A percentile compares a stretch with the other conserved stretches of the same genome.
Evolutionary conservation across 805 yeast genomes (phyloP).

Genomic region (Metschnikowia picachoensis): DNA sequence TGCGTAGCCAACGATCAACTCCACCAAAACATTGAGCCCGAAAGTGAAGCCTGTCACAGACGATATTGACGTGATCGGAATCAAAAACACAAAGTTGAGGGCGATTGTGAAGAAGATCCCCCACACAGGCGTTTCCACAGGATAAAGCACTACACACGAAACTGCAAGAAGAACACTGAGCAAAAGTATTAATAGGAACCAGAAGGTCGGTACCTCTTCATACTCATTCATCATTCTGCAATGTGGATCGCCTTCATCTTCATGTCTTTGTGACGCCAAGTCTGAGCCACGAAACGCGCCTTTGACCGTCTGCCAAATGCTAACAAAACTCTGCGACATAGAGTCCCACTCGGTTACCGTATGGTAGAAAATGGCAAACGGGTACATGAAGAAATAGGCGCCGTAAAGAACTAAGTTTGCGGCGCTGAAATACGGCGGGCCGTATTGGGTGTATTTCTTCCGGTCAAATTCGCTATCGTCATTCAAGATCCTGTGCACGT

Average conservation of each 20-base stretch:
- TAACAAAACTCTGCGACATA: slow-evolving; percentile 35
- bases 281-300: slow-evolving; percentile 20
- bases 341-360: slow-evolving; percentile 43
- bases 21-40: slow-evolving; percentile 60
- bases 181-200: slow-evolving; percentile 51
- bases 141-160: slow-evolving; percentile 43
- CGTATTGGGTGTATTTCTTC: slow-evolving; percentile 46
- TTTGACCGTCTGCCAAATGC: slow-evolving; percentile 28
- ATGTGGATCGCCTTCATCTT: slow-evolving; percentile 48
- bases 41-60: slow-evolving; percentile 60
- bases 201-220: slow-evolving; percentile 72
- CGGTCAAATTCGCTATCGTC: slow-evolving; percentile 43
- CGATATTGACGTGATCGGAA: slow-evolving; percentile 59
- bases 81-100: slow-evolving; percentile 51
- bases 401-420: slow-evolving; percentile 59
- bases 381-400: slow-evolving; percentile 51
- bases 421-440: slow-evolving; percentile 66
- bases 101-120: slow-evolving; percentile 55
- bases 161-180: slow-evolving; percentile 42
- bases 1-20: slow-evolving; percentile 61
- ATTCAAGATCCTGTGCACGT: slow-evolving; percentile 45
- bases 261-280: no score
- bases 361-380: slow-evolving; percentile 51
- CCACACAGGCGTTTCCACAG: slow-evolving; percentile 60
- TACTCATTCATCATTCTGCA: slow-evolving; percentile 55